phyloP scores from a whole-genome alignment of 108 stramenopile genomes.

The Nitzschia sp. region DNA sequence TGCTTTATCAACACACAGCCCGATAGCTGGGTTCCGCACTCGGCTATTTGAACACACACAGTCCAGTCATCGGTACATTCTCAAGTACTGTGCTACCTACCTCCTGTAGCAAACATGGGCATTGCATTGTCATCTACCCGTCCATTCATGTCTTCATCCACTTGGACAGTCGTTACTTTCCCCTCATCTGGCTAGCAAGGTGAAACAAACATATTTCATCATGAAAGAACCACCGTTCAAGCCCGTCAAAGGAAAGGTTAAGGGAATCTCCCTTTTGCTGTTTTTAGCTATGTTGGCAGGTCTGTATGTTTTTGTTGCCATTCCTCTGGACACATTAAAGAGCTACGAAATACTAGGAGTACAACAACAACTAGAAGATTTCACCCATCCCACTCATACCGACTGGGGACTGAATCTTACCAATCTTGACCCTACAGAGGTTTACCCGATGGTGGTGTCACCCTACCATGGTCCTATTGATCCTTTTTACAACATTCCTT shows the following conservation, averaged over 20 bases:
- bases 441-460: slow-evolving; percentile 4
- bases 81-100: no score
- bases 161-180: no score
- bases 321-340: background rate
- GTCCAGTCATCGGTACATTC: no score
- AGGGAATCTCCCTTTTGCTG: background rate
- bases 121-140: no score
- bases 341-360: background rate
- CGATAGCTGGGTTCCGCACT: no score
- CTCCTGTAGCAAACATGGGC: no score
- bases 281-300: background rate
- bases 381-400: background rate
- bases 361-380: background rate
- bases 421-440: background rate
- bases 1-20: no score
- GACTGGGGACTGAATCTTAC: background rate
- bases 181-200: no score
- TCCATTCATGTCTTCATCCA: no score
- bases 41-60: no score
- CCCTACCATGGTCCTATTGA: slow-evolving; percentile 15
- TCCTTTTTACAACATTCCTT: slow-evolving; percentile 25
- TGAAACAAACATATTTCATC: no score
- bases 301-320: background rate
- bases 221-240: background rate
- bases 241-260: background rate